Conservation (phyloP, 106 monocot species). For the Triglochin maritima region DNA sequence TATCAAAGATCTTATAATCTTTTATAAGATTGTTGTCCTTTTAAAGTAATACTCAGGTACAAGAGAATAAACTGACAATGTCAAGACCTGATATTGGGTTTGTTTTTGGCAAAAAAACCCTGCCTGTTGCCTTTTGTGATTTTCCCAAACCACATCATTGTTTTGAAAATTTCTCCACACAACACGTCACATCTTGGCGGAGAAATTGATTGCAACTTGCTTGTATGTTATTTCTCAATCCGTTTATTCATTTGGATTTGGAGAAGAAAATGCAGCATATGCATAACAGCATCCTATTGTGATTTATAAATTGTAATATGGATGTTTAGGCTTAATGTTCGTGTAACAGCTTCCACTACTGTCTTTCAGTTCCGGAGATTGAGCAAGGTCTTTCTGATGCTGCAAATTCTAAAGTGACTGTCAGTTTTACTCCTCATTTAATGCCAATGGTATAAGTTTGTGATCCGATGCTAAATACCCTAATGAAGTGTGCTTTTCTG, state of each 20-base stretch:
- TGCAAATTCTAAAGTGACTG: constrained; percentile 60
- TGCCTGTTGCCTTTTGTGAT: too few relatives aligned
- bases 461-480: background rate
- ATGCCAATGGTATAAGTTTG: constrained; percentile 74
- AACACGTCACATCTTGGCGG: too few relatives aligned
- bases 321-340: background rate
- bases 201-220: too few relatives aligned
- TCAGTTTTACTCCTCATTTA: constrained; percentile 96
- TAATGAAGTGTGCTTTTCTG: background rate
- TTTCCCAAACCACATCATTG: too few relatives aligned
- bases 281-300: background rate
- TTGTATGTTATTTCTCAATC: background rate
- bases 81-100: too few relatives aligned
- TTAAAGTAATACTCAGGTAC: too few relatives aligned
- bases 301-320: too few relatives aligned
- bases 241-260: background rate
- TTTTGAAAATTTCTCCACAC: too few relatives aligned
- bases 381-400: constrained; percentile 95
- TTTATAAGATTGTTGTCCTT: too few relatives aligned
- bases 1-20: too few relatives aligned
- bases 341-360: background rate
- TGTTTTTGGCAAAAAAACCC: too few relatives aligned
- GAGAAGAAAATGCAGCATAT: background rate
- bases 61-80: too few relatives aligned
- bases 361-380: constrained; percentile 84